phyloP scores from a whole-genome alignment of 108 stramenopile species.

The Bacterosira constricta region DNA sequence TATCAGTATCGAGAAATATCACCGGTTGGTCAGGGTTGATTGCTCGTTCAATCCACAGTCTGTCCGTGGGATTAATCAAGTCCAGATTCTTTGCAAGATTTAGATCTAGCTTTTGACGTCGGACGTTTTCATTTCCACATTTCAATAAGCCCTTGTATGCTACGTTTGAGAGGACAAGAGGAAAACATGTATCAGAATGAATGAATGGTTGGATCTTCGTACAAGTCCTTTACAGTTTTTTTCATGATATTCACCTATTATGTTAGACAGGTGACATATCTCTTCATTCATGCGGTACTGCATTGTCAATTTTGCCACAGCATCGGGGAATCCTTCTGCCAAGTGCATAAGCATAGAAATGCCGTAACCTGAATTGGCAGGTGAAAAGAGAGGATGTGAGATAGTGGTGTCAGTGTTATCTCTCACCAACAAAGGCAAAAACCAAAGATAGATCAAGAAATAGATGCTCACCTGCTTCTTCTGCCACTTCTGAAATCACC shows the following conservation, averaged over 20 bases:
- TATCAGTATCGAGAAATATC: constrained; percentile 90
- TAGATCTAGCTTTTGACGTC: constrained; percentile 50
- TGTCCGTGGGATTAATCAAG: constrained; percentile 18
- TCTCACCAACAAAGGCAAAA: background rate
- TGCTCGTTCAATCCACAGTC: constrained; percentile 29
- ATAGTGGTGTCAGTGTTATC: background rate
- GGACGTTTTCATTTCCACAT: constrained; percentile 84
- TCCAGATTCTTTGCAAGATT: constrained; percentile 35
- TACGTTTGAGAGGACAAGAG: background rate
- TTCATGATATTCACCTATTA: constrained; percentile 40
- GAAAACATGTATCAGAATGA: background rate
- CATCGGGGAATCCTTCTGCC: constrained; percentile 82
- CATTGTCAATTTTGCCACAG: constrained; percentile 81
- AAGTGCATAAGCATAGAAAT: constrained; percentile 88
- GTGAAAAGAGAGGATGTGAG: background rate
- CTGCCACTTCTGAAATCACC: constrained; percentile 82
- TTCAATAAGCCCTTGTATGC: constrained; percentile 86
- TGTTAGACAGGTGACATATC: constrained; percentile 91
- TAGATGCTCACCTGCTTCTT: constrained; percentile 76
- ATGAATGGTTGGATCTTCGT: background rate
- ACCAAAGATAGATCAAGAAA: background rate
- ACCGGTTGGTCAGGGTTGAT: constrained; percentile 76
- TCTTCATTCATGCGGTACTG: constrained; percentile 97
- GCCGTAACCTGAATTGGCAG: constrained; percentile 74
- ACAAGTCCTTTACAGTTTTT: background rate